Evolutionary conservation across 192 early-diverging fungal species (phyloP).

Genomic region (Mortierella claussenii): DNA sequence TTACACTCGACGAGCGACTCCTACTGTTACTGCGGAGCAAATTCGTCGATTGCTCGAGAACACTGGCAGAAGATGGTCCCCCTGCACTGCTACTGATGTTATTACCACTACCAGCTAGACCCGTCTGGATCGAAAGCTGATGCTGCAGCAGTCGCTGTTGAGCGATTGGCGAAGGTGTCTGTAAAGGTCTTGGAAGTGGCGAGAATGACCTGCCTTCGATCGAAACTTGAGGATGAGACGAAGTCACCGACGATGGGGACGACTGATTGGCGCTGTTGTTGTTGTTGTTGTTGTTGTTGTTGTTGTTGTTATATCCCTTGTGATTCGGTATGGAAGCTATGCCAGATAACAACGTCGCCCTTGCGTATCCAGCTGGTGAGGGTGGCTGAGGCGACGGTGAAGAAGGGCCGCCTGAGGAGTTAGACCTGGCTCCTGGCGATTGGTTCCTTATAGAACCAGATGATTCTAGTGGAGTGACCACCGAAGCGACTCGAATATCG

Average conservation of each 20-base stretch:
- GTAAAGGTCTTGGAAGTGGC: constrained; percentile 26
- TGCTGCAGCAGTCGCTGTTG: constrained; percentile 16
- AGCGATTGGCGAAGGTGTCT: constrained; percentile 36
- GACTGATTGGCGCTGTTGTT: too few relatives aligned
- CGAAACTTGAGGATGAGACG: constrained; percentile 6
- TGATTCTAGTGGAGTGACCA: not conserved
- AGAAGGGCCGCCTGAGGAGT: not conserved
- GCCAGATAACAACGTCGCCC: constrained; percentile 10
- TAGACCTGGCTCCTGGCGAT: constrained; percentile 5
- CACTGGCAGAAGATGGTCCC: constrained; percentile 18
- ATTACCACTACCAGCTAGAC: too few relatives aligned
- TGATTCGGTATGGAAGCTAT: constrained; percentile 3
- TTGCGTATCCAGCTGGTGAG: constrained; percentile 5
- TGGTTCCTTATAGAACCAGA: constrained; percentile 16
- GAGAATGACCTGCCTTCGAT: constrained; percentile 19
- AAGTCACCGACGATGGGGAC: constrained; percentile 10
- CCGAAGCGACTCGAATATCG: constrained; percentile 27
- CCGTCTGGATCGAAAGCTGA: constrained; percentile 44
- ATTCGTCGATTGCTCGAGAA: too few relatives aligned
- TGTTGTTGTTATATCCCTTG: constrained; percentile 1
- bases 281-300: too few relatives aligned
- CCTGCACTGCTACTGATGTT: constrained; percentile 1
- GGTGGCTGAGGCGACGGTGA: constrained; percentile 5
- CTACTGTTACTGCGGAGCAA: constrained; percentile 9
- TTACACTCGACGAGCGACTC: constrained; percentile 37